Evolutionary conservation across 2,329 filamentous ascomycete species (phyloP).

Genomic region (Alternaria burnsii): DNA sequence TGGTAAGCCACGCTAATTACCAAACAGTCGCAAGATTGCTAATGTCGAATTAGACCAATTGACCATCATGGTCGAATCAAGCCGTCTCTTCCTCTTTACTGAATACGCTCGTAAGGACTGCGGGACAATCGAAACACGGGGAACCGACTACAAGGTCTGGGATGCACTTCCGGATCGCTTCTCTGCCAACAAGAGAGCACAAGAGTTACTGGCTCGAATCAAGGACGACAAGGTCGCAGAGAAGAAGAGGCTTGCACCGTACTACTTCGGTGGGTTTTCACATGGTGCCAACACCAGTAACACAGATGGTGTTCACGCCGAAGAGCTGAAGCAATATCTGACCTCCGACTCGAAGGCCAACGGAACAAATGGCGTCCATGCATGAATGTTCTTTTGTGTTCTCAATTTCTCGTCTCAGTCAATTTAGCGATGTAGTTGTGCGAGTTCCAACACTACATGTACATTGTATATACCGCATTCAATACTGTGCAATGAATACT

Average conservation of each 20-base stretch:
- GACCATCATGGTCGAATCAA: conserved; percentile 52
- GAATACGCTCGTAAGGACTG: conserved; percentile 49
- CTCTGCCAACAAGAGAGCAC: conserved; percentile 46
- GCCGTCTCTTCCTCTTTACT: conserved; percentile 51
- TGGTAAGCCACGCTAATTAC: conserved; percentile 21
- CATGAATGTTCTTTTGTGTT: neutral
- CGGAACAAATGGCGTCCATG: conserved; percentile 20
- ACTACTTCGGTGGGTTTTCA: conserved; percentile 46
- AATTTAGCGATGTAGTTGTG: neutral
- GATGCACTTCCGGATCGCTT: conserved; percentile 50
- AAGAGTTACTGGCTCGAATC: conserved; percentile 43
- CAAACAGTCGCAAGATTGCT: neutral
- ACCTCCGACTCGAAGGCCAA: conserved; percentile 18
- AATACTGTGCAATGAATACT: neutral
- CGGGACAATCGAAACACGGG: conserved; percentile 46
- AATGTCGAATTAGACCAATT: conserved; percentile 41
- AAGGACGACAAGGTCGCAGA: conserved; percentile 44
- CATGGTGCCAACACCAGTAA: conserved; percentile 43
- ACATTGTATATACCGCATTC: conserved; percentile 3
- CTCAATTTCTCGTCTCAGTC: neutral
- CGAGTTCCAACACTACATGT: neutral
- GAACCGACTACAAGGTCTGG: conserved; percentile 52
- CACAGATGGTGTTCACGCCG: conserved; percentile 41
- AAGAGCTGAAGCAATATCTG: conserved; percentile 38
- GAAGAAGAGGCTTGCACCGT: conserved; percentile 46